Evolutionary conservation across 2,329 filamentous ascomycete genomes (phyloP).

Genomic region (Aphanocladium album): DNA sequence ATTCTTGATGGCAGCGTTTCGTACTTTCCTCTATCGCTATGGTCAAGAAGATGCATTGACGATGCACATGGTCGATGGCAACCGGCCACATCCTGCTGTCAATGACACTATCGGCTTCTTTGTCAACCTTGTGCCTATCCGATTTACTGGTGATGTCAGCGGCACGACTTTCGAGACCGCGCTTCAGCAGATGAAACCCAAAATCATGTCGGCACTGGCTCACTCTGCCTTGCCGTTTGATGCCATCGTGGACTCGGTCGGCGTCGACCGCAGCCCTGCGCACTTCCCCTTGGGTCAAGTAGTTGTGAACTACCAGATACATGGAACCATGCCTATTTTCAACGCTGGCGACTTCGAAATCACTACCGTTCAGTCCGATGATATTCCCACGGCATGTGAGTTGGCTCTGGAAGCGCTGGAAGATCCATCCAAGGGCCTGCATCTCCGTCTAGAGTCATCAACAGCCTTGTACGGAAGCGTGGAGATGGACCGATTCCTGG

Average conservation of each 20-base stretch:
- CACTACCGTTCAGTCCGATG: conserved; percentile 18
- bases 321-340: conserved; percentile 20
- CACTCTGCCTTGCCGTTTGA: conserved; percentile 22
- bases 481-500: conserved; percentile 24
- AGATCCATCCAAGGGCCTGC: conserved; percentile 19
- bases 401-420: conserved; percentile 23
- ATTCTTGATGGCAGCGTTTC: conserved; percentile 23
- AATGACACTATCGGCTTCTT: conserved; percentile 22
- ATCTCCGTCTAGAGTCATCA: conserved; percentile 21
- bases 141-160: conserved; percentile 16
- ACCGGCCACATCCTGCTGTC: conserved; percentile 20
- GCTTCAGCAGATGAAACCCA: background rate
- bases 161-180: background rate
- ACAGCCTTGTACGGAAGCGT: conserved; percentile 19
- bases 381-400: conserved; percentile 22
- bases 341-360: conserved; percentile 21
- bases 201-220: conserved; percentile 5
- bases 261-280: conserved; percentile 18
- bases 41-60: conserved; percentile 21
- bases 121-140: conserved; percentile 22
- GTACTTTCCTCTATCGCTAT: conserved; percentile 22
- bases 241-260: conserved; percentile 20
- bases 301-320: conserved; percentile 23
- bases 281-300: conserved; percentile 23
- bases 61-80: conserved; percentile 23